A percentile compares a stretch with the other conserved stretches of the same genome.
Evolutionary conservation across 1,139 yeast species (phyloP).

Genomic region (Pichia sp.): DNA sequence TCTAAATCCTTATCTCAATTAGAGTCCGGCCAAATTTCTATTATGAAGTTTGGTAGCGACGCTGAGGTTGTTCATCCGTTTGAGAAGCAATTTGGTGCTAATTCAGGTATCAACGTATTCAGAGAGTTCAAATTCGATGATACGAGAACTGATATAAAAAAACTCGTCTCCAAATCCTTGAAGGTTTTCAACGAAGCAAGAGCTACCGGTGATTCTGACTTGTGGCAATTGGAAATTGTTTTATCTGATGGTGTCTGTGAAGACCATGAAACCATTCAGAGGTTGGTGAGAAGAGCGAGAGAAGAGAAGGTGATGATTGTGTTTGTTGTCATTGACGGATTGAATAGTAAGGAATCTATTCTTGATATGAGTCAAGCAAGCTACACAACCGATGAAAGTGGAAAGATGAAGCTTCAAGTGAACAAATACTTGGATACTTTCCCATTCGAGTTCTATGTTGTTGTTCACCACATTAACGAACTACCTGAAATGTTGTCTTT

Average conservation of each 20-base stretch:
- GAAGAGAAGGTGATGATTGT: slow-evolving; percentile 93
- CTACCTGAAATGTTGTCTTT: slow-evolving; percentile 87
- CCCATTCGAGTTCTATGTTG: slow-evolving; percentile 96
- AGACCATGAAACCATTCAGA: slow-evolving; percentile 74
- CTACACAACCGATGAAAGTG: slow-evolving; percentile 63
- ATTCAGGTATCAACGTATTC: slow-evolving; percentile 77
- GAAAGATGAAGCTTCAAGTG: slow-evolving; percentile 68
- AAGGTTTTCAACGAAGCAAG: slow-evolving; percentile 69
- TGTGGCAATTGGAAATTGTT: slow-evolving; percentile 92
- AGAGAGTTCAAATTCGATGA: slow-evolving; percentile 92
- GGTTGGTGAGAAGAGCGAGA: slow-evolving; percentile 84
- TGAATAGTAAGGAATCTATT: slow-evolving; percentile 77
- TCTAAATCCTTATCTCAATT: slow-evolving; percentile 90
- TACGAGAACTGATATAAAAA: slow-evolving; percentile 74
- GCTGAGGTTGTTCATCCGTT: slow-evolving; percentile 86
- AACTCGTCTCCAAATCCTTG: slow-evolving; percentile 65
- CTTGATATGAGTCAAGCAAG: slow-evolving; percentile 92
- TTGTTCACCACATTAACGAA: slow-evolving; percentile 82
- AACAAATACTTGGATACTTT: slow-evolving; percentile 84
- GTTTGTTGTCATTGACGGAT: slow-evolving; percentile 89
- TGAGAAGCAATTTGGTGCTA: slow-evolving; percentile 74
- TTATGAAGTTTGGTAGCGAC: slow-evolving; percentile 85
- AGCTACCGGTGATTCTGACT: slow-evolving; percentile 45
- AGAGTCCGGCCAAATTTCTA: slow-evolving; percentile 89
- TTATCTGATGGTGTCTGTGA: slow-evolving; percentile 97